Base-by-base conservation (phyloP, 1,284 basidiomycete genomes). In the Moesziomyces antarcticus region DNA sequence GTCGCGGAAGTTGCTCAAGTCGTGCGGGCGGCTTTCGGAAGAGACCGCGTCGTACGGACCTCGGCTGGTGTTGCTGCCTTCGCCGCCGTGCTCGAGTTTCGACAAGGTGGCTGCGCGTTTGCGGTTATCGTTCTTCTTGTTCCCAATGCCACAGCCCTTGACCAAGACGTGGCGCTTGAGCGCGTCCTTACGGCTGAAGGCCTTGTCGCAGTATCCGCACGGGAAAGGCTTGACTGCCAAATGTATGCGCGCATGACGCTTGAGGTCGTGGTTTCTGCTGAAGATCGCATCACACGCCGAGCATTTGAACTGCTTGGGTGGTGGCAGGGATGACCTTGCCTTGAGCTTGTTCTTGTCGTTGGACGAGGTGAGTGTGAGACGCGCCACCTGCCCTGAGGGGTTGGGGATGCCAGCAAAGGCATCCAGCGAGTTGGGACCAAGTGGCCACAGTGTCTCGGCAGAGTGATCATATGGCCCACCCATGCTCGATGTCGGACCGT, bases 231-330 rank as follows among this genome's bases (percentile, higher is more conserved):
- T 79, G 59, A 77, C 75, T 10, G 78, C 79, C 48, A 82, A 51
- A 46, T 82, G 81, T 40, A 81, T 80, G n/a, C 81, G 73, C 3
- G 75, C 56, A 50, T 82, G 81, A 40, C 81, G 64, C 56, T 81
- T 80, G 37, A 82, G 66, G 48, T 82, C 80, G 50, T 82, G 80
- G 46, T 82, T 82, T 13, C 80, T 77, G 43, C 72, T 75, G 44
- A 82, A 82, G 45, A 77, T 71, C 20, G 80, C 73, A 14, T 70
- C 66, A 48, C 80, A 82, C 20, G 71, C 73, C 41, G 67, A 75
- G 54, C 80, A 82, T 33, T 76, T 77, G 63, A 78, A 82, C 22
- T 68, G 63, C 45, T 73, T 73, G 14, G 66, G 65, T 6, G 61
- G 71, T 13, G 71, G 71, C 10, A 73, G 49, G 9, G 65, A 61